These are phyloP conservation scores for Saksenaea vasiformis DNA, from an alignment of 371 early-diverging fungal species.

Conservation along the genomic window DNA sequence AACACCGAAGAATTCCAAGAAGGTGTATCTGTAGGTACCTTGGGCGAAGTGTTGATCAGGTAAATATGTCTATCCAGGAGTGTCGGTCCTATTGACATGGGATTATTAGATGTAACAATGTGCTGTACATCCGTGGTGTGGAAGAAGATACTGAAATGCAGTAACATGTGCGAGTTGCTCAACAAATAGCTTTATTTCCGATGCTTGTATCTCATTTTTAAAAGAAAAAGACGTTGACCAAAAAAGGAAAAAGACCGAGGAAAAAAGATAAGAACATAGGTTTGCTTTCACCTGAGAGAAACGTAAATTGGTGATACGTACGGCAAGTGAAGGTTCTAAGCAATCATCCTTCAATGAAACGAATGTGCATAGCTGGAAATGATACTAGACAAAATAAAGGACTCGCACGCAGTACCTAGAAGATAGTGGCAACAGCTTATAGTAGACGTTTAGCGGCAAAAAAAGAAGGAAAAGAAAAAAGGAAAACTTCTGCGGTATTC, in stretches of 20 bases:
- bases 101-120: constrained; percentile 81
- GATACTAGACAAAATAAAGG: no score
- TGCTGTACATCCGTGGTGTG: constrained; percentile 79
- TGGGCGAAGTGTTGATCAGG: constrained; percentile 95
- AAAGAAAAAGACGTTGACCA: neutral
- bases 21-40: constrained; percentile 83
- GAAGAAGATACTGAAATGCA: constrained; percentile 60
- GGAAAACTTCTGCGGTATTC: no score
- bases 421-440: no score
- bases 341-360: no score
- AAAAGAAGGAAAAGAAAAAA: no score
- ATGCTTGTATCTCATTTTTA: neutral
- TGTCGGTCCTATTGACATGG: neutral
- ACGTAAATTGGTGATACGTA: neutral
- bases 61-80: constrained; percentile 18
- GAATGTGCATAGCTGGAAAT: no score
- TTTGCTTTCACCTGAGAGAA: neutral
- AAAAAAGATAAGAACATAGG: neutral
- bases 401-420: no score
- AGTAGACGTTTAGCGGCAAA: no score
- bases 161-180: neutral
- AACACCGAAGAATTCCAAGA: constrained; percentile 95
- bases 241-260: neutral
- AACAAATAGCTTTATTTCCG: neutral
- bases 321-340: no score